Base-by-base conservation (phyloP, 169 alveolate species). In the Theileria equi region DNA sequence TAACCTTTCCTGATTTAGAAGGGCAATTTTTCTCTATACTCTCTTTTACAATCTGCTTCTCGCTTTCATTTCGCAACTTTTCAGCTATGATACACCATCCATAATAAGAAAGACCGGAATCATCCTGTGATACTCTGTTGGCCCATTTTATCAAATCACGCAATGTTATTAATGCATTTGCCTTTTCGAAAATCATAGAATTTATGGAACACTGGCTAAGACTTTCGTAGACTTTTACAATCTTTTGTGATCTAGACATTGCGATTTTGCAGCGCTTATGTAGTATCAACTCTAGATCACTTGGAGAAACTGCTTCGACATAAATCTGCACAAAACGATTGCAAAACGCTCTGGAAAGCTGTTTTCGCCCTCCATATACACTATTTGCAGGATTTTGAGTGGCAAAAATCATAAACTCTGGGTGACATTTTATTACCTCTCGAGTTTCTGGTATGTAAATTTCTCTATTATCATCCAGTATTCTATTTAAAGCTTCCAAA, bases 111-210 rank as follows among this genome's bases (percentile, higher is more conserved):
- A 95, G 84, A 36, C 90, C 93, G 57, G 68, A 79, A 49, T 85
- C 88, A 41, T 76, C 86, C 43, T 54, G 90, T 45, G 92, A 94
- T 38, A 86, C 81, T 61, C 99, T 84, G 43, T 95, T 91, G 6
- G 98, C 99, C 99, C 99, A 97, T 69, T 98, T 94, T n/a, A 98
- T 89, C 50, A 97, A 85, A 82, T 98, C 99, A 73, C 99, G 91
- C 19, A 97, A 92, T 0, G 99, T 98, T 81, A 98, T 95, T 65
- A 97, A 89, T 16, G 68, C 69, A 19, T 57, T 31, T 19, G 58
- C 61, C 57, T 67, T 52, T 35, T 77, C 57, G 35, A 67, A 66
- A 21, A 59, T 47, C 73, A 77, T 77, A 6, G 86, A 65, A 61
- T 58, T 65, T 60, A 67, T 38, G 2, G 86, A 59, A 32, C 60